Evolutionary conservation across 2,329 filamentous ascomycete genomes (phyloP), one percentile per base, ranked within the genome.

Genomic region (Ceratocystis eucalypticola): DNA sequence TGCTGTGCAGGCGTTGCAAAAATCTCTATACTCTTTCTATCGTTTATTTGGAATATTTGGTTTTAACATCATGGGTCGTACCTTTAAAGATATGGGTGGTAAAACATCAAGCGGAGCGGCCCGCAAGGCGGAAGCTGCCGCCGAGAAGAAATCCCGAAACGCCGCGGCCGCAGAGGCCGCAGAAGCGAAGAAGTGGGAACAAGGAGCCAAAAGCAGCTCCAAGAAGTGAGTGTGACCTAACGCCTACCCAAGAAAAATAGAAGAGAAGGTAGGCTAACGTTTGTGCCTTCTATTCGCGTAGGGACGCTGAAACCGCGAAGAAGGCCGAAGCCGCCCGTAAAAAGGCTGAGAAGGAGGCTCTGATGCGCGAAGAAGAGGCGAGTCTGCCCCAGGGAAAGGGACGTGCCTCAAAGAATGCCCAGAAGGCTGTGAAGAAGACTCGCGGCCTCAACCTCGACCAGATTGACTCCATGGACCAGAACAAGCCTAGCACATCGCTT

Each of bases 21-120:
- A n/a, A 25, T 30, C 10, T 30, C 8, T 17, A 0, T 59, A 8
- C 12, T 59, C 48, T 37, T 59, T 55, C 45, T 65, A 30, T 8
- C 25, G 7, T 57, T 25, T 41, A 20, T 50, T 48, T 45, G 61
- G 53, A 41, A 45, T 30, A 22, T 64, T 64, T 59, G 7, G 25
- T 66, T 48, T 48, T 62, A 65, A 62, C 65, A 70, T 70, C 70
- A 92, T 92, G 88, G 87, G 80, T 33, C 83, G 82, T 71, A 90
- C 89, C 77, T 92, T 89, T 76, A 83, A 80, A 65, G 83, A 79
- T 65, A 91, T 95, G 69, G 91, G 88, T 77, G 88, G 82, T 75
- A 97, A 96, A 78, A 97, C 97, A 80, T 91, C 79, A 2, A 84
- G 87, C 7, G 94, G 93, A 70, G 91, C 96, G 76, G 91, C 92